These are phyloP conservation scores for Kitagawia praeruptora DNA, from an alignment of 129 eudicot species.

Conservation along the genomic window DNA sequence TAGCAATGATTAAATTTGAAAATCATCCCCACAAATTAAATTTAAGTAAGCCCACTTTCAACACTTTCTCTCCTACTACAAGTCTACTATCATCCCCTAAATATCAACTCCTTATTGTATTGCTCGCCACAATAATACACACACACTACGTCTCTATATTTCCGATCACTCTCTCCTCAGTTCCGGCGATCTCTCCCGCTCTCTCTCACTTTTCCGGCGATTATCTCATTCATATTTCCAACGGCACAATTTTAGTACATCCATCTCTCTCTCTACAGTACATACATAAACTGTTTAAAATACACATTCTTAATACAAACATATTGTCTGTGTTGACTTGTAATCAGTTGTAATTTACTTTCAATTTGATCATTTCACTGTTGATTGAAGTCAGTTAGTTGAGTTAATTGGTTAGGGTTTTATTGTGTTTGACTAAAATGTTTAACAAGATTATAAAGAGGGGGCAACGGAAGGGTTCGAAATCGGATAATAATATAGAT, in stretches of 20 bases:
- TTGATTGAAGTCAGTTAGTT: background rate
- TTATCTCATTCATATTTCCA: slow-evolving; percentile 9
- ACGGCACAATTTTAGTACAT: slow-evolving; percentile 15
- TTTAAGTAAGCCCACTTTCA: background rate
- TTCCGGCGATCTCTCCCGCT: slow-evolving; percentile 22
- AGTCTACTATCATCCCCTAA: background rate
- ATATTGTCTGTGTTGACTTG: background rate
- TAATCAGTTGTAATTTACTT: background rate
- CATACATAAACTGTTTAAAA: no score
- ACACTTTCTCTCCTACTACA: background rate
- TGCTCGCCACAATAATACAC: background rate
- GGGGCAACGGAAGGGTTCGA: slow-evolving; percentile 51
- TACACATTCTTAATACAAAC: background rate
- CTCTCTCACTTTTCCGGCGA: background rate
- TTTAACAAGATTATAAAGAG: slow-evolving; percentile 61
- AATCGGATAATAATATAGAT: slow-evolving; percentile 35
- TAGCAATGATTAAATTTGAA: background rate
- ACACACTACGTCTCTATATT: background rate
- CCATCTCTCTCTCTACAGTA: background rate
- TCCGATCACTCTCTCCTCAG: background rate
- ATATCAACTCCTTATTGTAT: background rate
- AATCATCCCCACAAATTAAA: background rate
- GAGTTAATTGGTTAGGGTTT: slow-evolving; percentile 13
- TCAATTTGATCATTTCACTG: slow-evolving; percentile 4
- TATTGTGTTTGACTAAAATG: slow-evolving; percentile 21